Base-by-base conservation (phyloP, 2,329 filamentous ascomycete genomes). In the Penicillium sp. region DNA sequence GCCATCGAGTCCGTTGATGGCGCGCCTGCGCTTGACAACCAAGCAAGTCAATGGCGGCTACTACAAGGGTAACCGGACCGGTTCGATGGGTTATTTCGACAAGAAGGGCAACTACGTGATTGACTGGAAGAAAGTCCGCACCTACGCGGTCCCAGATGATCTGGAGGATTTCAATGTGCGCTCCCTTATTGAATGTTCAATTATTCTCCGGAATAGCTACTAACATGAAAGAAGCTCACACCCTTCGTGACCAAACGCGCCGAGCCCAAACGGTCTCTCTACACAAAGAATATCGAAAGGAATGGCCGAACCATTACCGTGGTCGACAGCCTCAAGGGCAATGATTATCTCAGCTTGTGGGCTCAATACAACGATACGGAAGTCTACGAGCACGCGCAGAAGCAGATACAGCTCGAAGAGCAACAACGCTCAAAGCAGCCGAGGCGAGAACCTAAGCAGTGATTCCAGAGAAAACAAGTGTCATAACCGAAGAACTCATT, bases 41-140 rank as follows among this genome's bases (percentile, higher is more conserved):
- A 98, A 98, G 72, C 84, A 93, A 69, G 84, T 91, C 64, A 86
- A 85, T 65, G 87, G 88, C 63, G 91, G 90, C 54, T 98, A 84
- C 80, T 98, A 98, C 81, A 97, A 97, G 77, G 93, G 93, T 63
- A 96, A 86, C 58, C 78, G 90, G 32, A 84, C 88, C 1, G 93
- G 93, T 2, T 81, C 86, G 28, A 89, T 94, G 81, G 93, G 93
- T 65, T 80, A 81, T 63, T 93, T 91, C 67, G 83, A 83, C 36
- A 63, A 62, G 43, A 65, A 63, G 47, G 65, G 67, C 45, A 60
- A 57, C 29, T 98, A 93, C 68, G 66, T 81, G 32, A 83, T 97
- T 53, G 86, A 97, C 53, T 94, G 79, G 77, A 69, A 75, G 40
- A 95, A 94, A 71, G 87, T 97, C 60, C 83, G 91, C 67, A 95